Evolutionary conservation across 192 early-diverging fungal genomes (phyloP), one percentile per base, ranked within the genome.

Genomic region (Helicostylum pulchrum): DNA sequence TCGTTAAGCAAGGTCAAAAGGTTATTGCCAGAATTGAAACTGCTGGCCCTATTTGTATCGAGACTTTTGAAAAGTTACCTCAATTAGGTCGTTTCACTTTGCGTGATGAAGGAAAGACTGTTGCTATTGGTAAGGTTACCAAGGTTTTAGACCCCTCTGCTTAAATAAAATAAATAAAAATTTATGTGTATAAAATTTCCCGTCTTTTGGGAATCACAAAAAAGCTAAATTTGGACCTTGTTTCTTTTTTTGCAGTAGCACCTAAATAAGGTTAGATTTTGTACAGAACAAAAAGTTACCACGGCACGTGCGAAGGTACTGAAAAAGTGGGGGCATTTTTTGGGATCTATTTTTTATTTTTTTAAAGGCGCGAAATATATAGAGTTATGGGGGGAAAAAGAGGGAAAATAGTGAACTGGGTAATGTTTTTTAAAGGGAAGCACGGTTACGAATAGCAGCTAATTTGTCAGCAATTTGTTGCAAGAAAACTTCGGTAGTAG

Each of bases 31-130:
- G 88, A 58, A 85, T 99, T 49, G 90, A 94, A 76, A 83, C 85
- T 15, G 58, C 78, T 52, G 84, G 85, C 54, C 80, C 90, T 9
- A 76, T 97, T 19, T 95, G 94, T 66, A 75, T 96, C 9, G 97
- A 99, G 72, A 80, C 86, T 26, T 98, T 89, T 77, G 79, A 80
- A 15, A 90, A 93, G 21, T 88, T 91, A 60, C 88, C 91, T 46
- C 94, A 96, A 69, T 76, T 99, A 9, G 97, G 97, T 44, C 87
- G 97, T 52, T 98, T 99, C 78, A 99, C 96, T n/a, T 81, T 99
- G 26, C 90, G 97, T 67, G 95, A 97, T 70, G 95, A 99, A 83
- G 94, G 93, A 65, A 87, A 87, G 71, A 95, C 93, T n/a, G 85
- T 95, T 72, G 97, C 96, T 34, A 90, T 99, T 60, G 97, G 97